Evolutionary conservation across 2,329 filamentous ascomycete species (phyloP).

Genomic region (Ophiostoma sp.): DNA sequence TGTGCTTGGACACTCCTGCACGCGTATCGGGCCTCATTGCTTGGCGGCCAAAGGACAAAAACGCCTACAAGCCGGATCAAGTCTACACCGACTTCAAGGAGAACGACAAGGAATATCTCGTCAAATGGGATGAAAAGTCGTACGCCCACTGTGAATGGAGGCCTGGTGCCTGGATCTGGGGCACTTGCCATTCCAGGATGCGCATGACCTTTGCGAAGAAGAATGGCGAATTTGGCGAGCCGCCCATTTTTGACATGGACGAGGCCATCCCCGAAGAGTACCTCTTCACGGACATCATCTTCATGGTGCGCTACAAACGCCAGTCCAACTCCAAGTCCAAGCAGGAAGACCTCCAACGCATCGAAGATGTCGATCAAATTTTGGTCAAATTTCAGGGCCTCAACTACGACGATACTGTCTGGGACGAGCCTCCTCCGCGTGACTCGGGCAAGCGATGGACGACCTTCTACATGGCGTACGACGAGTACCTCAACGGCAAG

Average conservation of each 20-base stretch:
- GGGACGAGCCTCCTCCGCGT: conserved; percentile 71
- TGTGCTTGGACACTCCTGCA: conserved; percentile 57
- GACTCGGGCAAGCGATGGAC: conserved; percentile 63
- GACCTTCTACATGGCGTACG: conserved; percentile 77
- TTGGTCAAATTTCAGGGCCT: conserved; percentile 91
- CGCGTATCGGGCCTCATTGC: conserved; percentile 78
- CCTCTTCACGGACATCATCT: conserved; percentile 79
- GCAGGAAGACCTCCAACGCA: conserved; percentile 61
- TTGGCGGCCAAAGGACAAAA: conserved; percentile 68
- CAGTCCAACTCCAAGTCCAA: conserved; percentile 36
- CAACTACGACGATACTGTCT: conserved; percentile 82
- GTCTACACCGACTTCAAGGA: conserved; percentile 55
- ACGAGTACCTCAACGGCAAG: conserved; percentile 75
- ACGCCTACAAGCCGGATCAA: conserved; percentile 47
- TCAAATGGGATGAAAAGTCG: conserved; percentile 79
- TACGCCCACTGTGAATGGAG: conserved; percentile 83
- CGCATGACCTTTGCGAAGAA: conserved; percentile 71
- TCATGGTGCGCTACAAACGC: conserved; percentile 63
- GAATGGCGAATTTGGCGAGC: conserved; percentile 50
- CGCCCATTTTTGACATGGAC: conserved; percentile 63
- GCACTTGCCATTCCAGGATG: conserved; percentile 57
- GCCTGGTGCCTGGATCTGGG: conserved; percentile 83
- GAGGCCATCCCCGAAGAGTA: conserved; percentile 86
- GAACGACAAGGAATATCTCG: conserved; percentile 81
- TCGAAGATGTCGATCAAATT: conserved; percentile 66